Evolutionary conservation across 2,329 filamentous ascomycete genomes (phyloP), one percentile per base, ranked within the genome.

Genomic region (Xylariaceae sp.): DNA sequence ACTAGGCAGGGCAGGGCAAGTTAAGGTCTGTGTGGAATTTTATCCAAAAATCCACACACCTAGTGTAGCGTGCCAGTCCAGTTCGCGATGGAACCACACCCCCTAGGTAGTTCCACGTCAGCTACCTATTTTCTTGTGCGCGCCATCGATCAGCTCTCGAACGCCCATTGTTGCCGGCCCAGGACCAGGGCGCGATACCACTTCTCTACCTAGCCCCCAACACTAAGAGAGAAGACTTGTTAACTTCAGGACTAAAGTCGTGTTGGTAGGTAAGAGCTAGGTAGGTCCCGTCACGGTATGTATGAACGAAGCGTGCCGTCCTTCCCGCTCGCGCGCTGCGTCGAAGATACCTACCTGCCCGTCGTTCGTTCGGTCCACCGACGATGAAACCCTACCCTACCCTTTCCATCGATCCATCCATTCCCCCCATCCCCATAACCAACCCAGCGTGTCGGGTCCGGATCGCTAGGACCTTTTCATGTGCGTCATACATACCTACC

Each of bases 391-490:
- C 44, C 37, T 39, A 30, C 23, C 23, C 23, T 50, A 52, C 23
- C 37, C 35, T 52, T 51, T 47, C 51, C 64, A 35, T 59, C 23
- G 17, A 18, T 18, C 17, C 17, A 18, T 30, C 23, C 23, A 30
- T 30, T 18, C 17, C 17, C 23, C 23, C 3, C 23, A 4, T 30
- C 23, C 23, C 23, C 23, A 30, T 30, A 30, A 30, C 23, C 23
- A 30, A 64, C 53, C 64, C 64, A 64, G 49, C 53, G 44, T 57
- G 60, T 62, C 62, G 64, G 64, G 62, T 62, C 60, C 49, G 4
- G 58, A 59, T 62, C 57, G 44, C 50, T 49, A n/a, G 51, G 10
- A 39, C 53, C 23, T 30, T 23, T 53, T 57, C 48, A 53, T 58
- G 60, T 62, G 60, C 60, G 56, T 62, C 59, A 64, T 64, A 55